Percentiles rank a stretch among this genome's conserved stretches.
phyloP scores from a whole-genome alignment of 495 filamentous ascomycete genomes.

The Beverwykella pulmonaria region DNA sequence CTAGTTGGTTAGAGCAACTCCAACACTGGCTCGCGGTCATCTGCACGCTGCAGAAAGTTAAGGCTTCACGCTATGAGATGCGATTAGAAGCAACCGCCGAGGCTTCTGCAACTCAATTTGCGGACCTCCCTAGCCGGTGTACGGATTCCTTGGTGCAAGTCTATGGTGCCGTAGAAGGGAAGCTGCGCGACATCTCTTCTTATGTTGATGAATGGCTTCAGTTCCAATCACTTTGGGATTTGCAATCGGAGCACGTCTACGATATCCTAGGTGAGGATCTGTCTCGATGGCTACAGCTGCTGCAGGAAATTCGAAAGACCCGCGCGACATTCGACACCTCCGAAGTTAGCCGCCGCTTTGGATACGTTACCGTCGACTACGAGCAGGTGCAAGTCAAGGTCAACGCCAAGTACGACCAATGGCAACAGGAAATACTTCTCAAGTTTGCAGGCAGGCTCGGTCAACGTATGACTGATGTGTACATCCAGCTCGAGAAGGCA shows the following conservation, averaged over 20 bases:
- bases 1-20: constrained; percentile 90
- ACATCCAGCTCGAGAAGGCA: constrained; percentile 84
- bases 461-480: constrained; percentile 85
- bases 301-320: constrained; percentile 92
- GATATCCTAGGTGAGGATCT: constrained; percentile 88
- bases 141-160: constrained; percentile 74
- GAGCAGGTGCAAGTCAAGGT: constrained; percentile 98
- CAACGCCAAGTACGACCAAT: constrained; percentile 98
- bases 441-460: constrained; percentile 90
- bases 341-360: constrained; percentile 85
- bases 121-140: constrained; percentile 82
- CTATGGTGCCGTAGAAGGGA: constrained; percentile 77
- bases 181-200: constrained; percentile 69
- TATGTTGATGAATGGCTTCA: constrained; percentile 98
- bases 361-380: constrained; percentile 91
- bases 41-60: constrained; percentile 88
- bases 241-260: constrained; percentile 93
- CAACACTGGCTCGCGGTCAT: constrained; percentile 91
- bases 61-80: constrained; percentile 93
- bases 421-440: constrained; percentile 93
- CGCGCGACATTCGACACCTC: constrained; percentile 95
- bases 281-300: constrained; percentile 86
- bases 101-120: constrained; percentile 70
- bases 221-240: constrained; percentile 97
- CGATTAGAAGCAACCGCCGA: constrained; percentile 66